phyloP scores from a whole-genome alignment of 805 yeast species.

The Scheffersomyces ergatensis region DNA sequence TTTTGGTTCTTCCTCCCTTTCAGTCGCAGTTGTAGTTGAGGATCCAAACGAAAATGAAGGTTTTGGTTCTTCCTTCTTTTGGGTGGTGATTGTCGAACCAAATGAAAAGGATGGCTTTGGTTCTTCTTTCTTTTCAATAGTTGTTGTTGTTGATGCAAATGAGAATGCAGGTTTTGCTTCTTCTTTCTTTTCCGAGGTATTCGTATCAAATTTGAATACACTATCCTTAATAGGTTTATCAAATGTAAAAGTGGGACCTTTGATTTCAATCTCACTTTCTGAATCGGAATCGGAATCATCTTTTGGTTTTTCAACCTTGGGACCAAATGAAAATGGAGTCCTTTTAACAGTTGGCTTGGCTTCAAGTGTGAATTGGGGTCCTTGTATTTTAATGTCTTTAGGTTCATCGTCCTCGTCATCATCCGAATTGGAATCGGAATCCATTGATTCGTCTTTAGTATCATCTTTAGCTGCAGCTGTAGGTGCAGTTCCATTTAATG shows the following conservation, averaged over 20 bases:
- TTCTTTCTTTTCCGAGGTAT: conserved; percentile 3
- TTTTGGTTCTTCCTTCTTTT: conserved; percentile 2
- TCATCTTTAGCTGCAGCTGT: not conserved
- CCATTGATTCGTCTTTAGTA: conserved; percentile 1
- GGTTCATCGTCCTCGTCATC: conserved; percentile 21
- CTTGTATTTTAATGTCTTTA: conserved; percentile 28
- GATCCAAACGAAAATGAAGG: conserved; percentile 16
- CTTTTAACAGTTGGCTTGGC: conserved; percentile 27
- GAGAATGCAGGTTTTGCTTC: conserved; percentile 1
- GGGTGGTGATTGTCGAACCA: not conserved
- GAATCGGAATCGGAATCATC: conserved; percentile 37
- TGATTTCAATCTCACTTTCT: conserved; percentile 62
- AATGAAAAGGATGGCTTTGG: not conserved
- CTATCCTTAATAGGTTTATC: conserved; percentile 34
- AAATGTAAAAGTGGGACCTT: conserved; percentile 68
- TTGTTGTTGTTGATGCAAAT: conserved; percentile 1
- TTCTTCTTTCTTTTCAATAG: conserved; percentile 4
- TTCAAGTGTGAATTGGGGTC: conserved; percentile 34
- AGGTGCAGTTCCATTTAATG: not conserved
- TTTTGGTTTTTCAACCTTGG: conserved; percentile 21
- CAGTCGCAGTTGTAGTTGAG: conserved; percentile 28
- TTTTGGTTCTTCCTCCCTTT: not conserved
- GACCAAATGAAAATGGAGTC: conserved; percentile 38
- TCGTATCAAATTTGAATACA: conserved; percentile 26
- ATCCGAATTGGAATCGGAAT: conserved; percentile 22